Evolutionary conservation across 768 basidiomycete species (phyloP).

Genomic region (Trametes elegans): DNA sequence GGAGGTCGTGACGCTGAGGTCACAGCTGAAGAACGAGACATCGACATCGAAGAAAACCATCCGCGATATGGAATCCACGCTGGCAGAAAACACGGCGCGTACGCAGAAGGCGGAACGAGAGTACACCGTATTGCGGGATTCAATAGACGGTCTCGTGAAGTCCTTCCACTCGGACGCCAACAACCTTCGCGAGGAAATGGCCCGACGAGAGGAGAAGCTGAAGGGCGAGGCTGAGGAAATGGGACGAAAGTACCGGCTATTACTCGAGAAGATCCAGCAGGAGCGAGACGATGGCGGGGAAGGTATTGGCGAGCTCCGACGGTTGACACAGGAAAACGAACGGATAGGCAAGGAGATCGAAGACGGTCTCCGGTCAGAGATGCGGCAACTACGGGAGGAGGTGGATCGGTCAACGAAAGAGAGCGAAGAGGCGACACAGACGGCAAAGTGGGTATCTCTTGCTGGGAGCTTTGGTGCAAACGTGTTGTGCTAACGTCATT

Average conservation of each 20-base stretch:
- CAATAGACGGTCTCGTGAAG: conserved; percentile 68
- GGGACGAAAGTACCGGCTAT: conserved; percentile 64
- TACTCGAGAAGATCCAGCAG: conserved; percentile 61
- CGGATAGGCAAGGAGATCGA: conserved; percentile 56
- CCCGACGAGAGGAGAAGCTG: conserved; percentile 66
- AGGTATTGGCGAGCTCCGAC: conserved; percentile 45
- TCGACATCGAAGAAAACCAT: conserved; percentile 69
- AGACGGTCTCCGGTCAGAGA: conserved; percentile 56
- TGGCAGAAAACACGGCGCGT: conserved; percentile 71
- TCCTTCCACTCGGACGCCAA: conserved; percentile 76
- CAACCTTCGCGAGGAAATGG: conserved; percentile 70
- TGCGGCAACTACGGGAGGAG: conserved; percentile 49
- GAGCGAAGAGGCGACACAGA: conserved; percentile 55
- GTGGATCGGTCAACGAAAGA: conserved; percentile 53
- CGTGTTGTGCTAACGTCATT: neutral
- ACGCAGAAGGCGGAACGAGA: conserved; percentile 83
- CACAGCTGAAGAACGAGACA: conserved; percentile 73
- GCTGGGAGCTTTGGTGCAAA: conserved; percentile 1
- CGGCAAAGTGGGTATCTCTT: conserved; percentile 53
- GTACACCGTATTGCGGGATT: conserved; percentile 75
- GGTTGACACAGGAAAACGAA: conserved; percentile 48
- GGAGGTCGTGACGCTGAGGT: conserved; percentile 64
- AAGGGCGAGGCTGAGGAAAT: conserved; percentile 64
- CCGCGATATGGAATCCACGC: conserved; percentile 75
- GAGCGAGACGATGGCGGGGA: conserved; percentile 48